Percentiles rank a stretch among this genome's conserved stretches.
Evolutionary conservation across 441 rosid genomes (phyloP).

Genomic region (Populus hybrid): DNA sequence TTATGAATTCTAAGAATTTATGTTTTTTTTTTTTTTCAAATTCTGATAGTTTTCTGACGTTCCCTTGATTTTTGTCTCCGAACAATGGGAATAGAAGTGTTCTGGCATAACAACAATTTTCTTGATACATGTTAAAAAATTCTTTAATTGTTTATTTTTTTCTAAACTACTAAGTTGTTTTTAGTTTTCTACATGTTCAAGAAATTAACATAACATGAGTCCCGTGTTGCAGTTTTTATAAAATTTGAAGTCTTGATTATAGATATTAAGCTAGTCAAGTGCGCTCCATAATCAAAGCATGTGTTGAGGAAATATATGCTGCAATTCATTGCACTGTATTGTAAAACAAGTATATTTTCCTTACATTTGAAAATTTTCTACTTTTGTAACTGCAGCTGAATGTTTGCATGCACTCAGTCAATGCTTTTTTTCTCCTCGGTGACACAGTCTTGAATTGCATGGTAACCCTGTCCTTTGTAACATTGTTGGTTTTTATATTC

Average conservation of each 20-base stretch:
- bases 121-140: background rate
- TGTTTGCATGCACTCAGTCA: constrained; percentile 69
- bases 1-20: background rate
- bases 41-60: too few species aligned
- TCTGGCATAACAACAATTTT: background rate
- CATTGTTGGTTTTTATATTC: background rate
- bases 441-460: constrained; percentile 61
- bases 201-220: background rate
- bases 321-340: background rate
- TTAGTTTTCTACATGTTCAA: background rate
- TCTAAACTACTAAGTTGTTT: background rate
- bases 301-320: background rate
- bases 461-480: constrained; percentile 37
- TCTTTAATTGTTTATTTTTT: background rate
- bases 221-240: background rate
- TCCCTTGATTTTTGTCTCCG: background rate
- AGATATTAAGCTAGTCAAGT: background rate
- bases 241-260: background rate
- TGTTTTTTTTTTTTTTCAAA: too few species aligned
- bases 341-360: background rate
- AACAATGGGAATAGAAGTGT: background rate
- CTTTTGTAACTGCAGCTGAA: constrained; percentile 49
- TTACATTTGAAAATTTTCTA: constrained; percentile 8
- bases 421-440: constrained; percentile 64
- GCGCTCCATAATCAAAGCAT: background rate